phyloP scores from a whole-genome alignment of 148 eudicot genomes.

The Agrostemma githago region DNA sequence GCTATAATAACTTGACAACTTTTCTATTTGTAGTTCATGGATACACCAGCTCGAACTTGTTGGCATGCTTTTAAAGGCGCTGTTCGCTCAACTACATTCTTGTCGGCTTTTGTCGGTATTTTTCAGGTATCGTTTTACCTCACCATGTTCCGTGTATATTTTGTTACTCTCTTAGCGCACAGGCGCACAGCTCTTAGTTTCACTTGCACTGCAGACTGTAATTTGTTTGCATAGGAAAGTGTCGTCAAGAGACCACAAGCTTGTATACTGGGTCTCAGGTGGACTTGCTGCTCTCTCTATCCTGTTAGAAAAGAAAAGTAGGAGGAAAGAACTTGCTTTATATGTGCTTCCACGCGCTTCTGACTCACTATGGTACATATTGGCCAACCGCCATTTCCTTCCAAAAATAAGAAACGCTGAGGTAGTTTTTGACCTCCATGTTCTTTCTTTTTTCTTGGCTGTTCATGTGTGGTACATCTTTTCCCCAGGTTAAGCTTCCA shows the following conservation, averaged over 20 bases:
- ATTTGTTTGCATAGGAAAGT: slow-evolving; percentile 95
- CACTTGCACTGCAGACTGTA: slow-evolving; percentile 45
- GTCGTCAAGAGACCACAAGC: slow-evolving; percentile 88
- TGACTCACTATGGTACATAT: slow-evolving; percentile 89
- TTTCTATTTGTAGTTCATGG: slow-evolving; percentile 56
- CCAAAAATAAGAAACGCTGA: slow-evolving; percentile 84
- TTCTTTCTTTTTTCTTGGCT: neutral
- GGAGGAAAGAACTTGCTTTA: slow-evolving; percentile 86
- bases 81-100: slow-evolving; percentile 84
- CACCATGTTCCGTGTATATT: neutral
- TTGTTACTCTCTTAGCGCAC: slow-evolving; percentile 17
- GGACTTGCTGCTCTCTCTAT: slow-evolving; percentile 86
- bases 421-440: slow-evolving; percentile 41
- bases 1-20: neutral
- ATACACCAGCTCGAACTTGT: slow-evolving; percentile 68
- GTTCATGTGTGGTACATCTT: neutral
- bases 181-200: slow-evolving; percentile 18
- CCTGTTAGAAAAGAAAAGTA: slow-evolving; percentile 79
- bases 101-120: slow-evolving; percentile 92
- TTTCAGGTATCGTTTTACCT: slow-evolving; percentile 64
- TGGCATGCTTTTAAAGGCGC: slow-evolving; percentile 89
- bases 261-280: slow-evolving; percentile 92
- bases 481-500: neutral
- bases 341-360: slow-evolving; percentile 97
- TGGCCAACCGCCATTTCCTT: slow-evolving; percentile 78